Conservation (phyloP, 1,284 basidiomycete species). For the Ustilago curta region DNA sequence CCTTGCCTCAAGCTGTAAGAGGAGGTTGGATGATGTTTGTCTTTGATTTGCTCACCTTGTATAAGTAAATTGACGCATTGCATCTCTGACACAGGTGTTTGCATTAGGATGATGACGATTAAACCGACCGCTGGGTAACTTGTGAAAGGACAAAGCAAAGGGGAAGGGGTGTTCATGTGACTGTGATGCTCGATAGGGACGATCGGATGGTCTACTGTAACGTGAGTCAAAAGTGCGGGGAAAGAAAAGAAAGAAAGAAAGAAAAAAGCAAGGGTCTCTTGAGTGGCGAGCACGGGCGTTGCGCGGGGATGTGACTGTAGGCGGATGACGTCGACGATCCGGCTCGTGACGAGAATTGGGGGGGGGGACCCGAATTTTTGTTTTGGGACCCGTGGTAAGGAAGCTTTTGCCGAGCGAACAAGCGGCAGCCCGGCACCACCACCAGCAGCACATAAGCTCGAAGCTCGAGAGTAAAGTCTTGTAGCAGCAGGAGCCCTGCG, state of each 20-base stretch:
- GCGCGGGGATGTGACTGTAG: too few species aligned
- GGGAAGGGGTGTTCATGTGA: not conserved
- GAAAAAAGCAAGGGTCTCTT: not conserved
- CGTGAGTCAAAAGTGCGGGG: conserved; percentile 2
- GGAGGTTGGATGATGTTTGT: not conserved
- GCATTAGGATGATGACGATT: conserved; percentile 3
- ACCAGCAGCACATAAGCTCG: too few species aligned
- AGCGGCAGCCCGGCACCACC: not conserved
- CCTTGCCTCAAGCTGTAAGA: not conserved
- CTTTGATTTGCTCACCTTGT: not conserved
- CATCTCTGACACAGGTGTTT: not conserved
- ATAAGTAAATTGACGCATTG: not conserved
- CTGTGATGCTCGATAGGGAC: not conserved
- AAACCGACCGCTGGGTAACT: not conserved
- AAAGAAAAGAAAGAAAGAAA: conserved; percentile 1
- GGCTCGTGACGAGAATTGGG: not conserved
- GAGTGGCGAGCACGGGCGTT: not conserved
- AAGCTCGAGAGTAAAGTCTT: too few species aligned
- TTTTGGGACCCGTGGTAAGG: too few species aligned
- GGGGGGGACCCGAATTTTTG: not conserved
- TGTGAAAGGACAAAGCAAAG: too few species aligned
- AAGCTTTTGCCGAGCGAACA: not conserved
- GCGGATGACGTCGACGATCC: conserved; percentile 6
- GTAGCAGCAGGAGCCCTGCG: too few species aligned
- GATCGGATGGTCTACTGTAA: not conserved